A percentile compares a stretch with the other conserved stretches of the same genome.
phyloP scores from a whole-genome alignment of 2,329 filamentous ascomycete species.

The Aspergillus costaricaensis region DNA sequence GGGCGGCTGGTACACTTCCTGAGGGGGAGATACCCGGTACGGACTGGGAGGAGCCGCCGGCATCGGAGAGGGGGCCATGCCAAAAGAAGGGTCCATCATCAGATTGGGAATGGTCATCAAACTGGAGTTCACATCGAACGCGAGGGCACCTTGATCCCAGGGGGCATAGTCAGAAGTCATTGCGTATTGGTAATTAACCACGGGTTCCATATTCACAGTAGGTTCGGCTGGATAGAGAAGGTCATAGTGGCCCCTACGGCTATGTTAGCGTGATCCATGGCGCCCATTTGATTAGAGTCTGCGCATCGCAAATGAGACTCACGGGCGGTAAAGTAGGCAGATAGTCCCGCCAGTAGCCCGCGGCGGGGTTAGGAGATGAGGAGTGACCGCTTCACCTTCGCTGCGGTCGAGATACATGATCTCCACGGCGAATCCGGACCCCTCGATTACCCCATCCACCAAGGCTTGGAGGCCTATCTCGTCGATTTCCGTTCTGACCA shows the following conservation, averaged over 20 bases:
- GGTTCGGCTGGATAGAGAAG: conserved; percentile 74
- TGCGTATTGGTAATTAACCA: conserved; percentile 46
- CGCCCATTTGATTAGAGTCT: not conserved
- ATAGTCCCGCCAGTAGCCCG: conserved; percentile 60
- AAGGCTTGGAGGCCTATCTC: conserved; percentile 80
- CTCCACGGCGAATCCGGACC: conserved; percentile 76
- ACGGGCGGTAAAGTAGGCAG: conserved; percentile 68
- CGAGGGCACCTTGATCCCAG: conserved; percentile 41
- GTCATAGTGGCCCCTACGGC: conserved; percentile 78
- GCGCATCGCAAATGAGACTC: conserved; percentile 33
- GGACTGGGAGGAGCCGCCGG: conserved; percentile 33
- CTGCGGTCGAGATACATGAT: conserved; percentile 91
- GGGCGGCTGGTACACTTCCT: conserved; percentile 38
- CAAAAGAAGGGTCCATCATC: conserved; percentile 40
- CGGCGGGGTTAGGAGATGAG: conserved; percentile 42
- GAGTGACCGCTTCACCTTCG: conserved; percentile 70
- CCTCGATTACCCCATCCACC: conserved; percentile 75
- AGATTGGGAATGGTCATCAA: conserved; percentile 45
- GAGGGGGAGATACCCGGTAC: conserved; percentile 34
- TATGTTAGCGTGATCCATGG: conserved; percentile 22
- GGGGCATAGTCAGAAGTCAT: conserved; percentile 41
- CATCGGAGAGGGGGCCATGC: conserved; percentile 31
- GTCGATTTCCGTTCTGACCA: conserved; percentile 81
- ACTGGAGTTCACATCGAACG: conserved; percentile 43
- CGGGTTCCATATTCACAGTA: conserved; percentile 39